phyloP scores from a whole-genome alignment of 495 filamentous ascomycete genomes.

The Aspergillus conjunctus region DNA sequence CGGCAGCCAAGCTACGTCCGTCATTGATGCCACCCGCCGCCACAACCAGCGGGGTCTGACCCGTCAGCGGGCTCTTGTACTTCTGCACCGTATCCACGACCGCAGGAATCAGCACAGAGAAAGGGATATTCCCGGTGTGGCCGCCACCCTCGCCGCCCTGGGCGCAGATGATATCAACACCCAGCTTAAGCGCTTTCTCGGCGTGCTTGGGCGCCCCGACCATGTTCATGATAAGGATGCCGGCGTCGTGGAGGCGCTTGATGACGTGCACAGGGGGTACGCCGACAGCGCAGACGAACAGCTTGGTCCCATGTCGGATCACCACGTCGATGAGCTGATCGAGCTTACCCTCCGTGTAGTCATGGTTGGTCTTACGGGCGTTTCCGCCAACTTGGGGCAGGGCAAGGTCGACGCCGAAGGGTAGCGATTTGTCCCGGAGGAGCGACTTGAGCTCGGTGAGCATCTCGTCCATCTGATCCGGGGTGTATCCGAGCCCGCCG shows the following conservation, averaged over 20 bases:
- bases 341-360: constrained; percentile 83
- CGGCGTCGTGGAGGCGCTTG: constrained; percentile 69
- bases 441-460: constrained; percentile 78
- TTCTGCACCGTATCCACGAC: constrained; percentile 70
- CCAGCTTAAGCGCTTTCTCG: constrained; percentile 74
- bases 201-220: constrained; percentile 90
- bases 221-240: constrained; percentile 91
- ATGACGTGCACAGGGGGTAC: constrained; percentile 72
- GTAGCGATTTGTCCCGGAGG: constrained; percentile 61
- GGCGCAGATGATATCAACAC: constrained; percentile 82
- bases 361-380: constrained; percentile 85
- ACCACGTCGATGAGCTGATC: constrained; percentile 81
- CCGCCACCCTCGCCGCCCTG: constrained; percentile 82
- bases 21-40: constrained; percentile 76
- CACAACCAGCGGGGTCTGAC: constrained; percentile 64
- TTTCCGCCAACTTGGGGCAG: constrained; percentile 79
- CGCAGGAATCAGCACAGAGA: constrained; percentile 70
- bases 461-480: constrained; percentile 73
- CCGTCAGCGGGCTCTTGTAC: constrained; percentile 59
- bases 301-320: constrained; percentile 71
- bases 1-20: constrained; percentile 68
- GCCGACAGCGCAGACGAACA: constrained; percentile 84
- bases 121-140: constrained; percentile 77
- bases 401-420: constrained; percentile 87
- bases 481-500: constrained; percentile 85